Conservation (phyloP, 805 yeast genomes). For the Kazachstania taianensis region DNA sequence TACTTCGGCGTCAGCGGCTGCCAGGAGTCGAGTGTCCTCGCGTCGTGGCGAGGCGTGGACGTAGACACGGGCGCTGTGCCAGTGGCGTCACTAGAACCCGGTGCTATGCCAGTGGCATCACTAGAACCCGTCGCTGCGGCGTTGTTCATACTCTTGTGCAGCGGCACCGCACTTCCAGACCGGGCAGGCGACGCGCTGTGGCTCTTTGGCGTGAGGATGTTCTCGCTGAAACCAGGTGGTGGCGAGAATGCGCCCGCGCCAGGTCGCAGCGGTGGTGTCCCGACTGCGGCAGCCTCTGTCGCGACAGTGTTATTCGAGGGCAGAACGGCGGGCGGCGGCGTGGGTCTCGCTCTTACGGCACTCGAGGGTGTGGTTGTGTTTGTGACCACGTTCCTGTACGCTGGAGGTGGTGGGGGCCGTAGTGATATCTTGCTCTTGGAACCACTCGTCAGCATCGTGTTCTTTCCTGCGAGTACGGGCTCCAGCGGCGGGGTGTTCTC, state of each 20-base stretch:
- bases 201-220: conserved; percentile 29
- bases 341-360: neutral
- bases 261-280: conserved; percentile 22
- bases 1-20: conserved; percentile 14
- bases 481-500: no score
- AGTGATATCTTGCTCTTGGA: conserved; percentile 8
- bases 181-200: conserved; percentile 5
- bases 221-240: conserved; percentile 32
- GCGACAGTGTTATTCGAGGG: neutral
- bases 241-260: conserved; percentile 21
- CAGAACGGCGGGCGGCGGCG: conserved; percentile 17
- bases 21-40: conserved; percentile 11
- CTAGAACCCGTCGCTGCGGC: neutral
- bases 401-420: conserved; percentile 18
- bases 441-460: no score
- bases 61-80: no score
- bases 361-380: neutral
- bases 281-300: no score
- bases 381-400: neutral
- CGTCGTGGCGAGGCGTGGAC: no score
- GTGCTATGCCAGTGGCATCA: neutral
- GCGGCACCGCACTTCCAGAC: neutral
- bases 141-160: neutral
- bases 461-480: no score
- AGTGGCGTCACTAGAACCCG: no score